Evolutionary conservation across 345 rosid genomes (phyloP).

Genomic region (Cochlearia excelsa): DNA sequence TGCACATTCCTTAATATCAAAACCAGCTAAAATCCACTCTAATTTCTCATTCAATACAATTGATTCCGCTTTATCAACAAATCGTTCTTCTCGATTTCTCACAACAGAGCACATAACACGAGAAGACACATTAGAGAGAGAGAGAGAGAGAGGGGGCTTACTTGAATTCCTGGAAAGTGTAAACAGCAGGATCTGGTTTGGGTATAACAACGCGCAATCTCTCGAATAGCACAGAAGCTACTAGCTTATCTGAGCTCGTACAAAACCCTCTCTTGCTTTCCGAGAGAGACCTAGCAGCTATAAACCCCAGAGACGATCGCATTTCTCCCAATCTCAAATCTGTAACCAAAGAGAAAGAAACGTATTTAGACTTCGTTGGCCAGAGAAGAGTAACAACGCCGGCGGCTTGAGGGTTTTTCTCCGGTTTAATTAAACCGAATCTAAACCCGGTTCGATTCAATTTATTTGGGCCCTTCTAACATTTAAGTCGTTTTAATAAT

Average conservation of each 20-base stretch:
- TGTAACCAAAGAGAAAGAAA: too few species aligned
- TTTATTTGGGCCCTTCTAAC: too few species aligned
- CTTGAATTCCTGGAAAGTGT: slow-evolving; percentile 95
- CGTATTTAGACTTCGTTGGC: too few species aligned
- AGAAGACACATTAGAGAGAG: neutral
- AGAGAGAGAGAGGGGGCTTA: slow-evolving; percentile 31
- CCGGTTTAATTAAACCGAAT: too few species aligned
- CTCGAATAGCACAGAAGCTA: slow-evolving; percentile 90
- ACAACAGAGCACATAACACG: too few species aligned
- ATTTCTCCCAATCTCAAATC: slow-evolving; percentile 30
- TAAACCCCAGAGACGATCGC: slow-evolving; percentile 45
- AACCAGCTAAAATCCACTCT: neutral
- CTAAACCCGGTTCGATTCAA: too few species aligned
- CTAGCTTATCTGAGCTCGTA: slow-evolving; percentile 63
- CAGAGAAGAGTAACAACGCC: too few species aligned
- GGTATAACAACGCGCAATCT: slow-evolving; percentile 89
- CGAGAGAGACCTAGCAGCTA: slow-evolving; percentile 33
- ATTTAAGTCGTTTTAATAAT: too few species aligned
- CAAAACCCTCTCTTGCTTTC: slow-evolving; percentile 45
- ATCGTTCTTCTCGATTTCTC: too few species aligned
- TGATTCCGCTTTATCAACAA: neutral
- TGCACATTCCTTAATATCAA: slow-evolving; percentile 1
- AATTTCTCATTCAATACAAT: too few species aligned
- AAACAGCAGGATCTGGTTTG: slow-evolving; percentile 79
- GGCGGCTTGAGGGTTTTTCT: too few species aligned